phyloP scores from a whole-genome alignment of 257 asterid species.

The Nicotiana noctiflora region DNA sequence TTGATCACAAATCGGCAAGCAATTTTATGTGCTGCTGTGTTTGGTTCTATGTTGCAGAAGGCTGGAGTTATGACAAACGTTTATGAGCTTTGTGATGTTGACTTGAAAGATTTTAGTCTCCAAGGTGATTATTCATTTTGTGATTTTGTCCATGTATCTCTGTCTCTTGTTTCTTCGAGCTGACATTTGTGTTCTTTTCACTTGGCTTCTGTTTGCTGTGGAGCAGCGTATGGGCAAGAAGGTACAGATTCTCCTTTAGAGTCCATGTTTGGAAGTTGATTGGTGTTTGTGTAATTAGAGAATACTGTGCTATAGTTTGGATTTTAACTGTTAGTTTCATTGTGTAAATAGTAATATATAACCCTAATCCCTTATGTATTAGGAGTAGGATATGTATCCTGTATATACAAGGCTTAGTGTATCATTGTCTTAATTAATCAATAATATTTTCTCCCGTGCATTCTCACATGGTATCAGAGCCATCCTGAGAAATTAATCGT shows the following conservation, averaged over 20 bases:
- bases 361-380: no score
- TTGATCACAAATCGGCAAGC: constrained; percentile 92
- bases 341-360: no score
- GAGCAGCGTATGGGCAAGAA: constrained; percentile 73
- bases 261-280: background rate
- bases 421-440: no score
- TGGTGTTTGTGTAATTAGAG: background rate
- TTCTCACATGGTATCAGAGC: no score
- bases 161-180: constrained; percentile 22
- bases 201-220: constrained; percentile 23
- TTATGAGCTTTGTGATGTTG: constrained; percentile 92
- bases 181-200: constrained; percentile 6
- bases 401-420: no score
- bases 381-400: no score
- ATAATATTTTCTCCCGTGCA: no score
- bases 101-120: constrained; percentile 92
- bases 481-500: no score
- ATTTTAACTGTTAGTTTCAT: no score
- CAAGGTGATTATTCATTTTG: constrained; percentile 52
- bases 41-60: constrained; percentile 81
- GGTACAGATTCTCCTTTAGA: constrained; percentile 37
- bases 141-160: background rate
- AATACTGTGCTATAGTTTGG: constrained; percentile 1
- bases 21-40: constrained; percentile 68
- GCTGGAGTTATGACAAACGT: constrained; percentile 85